These are phyloP conservation scores for Teratosphaeriaceae sp. DNA, from an alignment of 2,329 filamentous ascomycete species.

Conservation along the genomic window DNA sequence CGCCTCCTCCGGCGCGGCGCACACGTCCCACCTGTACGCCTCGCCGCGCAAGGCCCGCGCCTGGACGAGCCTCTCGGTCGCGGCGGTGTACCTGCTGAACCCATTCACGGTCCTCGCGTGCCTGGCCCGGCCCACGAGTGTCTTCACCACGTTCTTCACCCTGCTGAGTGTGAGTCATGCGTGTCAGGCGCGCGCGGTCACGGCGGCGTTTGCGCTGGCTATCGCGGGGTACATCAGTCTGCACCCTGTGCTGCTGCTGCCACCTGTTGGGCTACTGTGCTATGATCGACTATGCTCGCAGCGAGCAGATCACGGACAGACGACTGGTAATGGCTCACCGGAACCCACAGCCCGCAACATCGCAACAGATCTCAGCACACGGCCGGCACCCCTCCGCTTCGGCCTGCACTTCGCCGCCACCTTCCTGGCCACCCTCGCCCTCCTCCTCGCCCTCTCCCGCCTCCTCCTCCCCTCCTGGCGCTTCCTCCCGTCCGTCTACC, in stretches of 20 bases:
- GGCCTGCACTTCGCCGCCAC: constrained; percentile 47
- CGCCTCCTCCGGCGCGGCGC: constrained; percentile 72
- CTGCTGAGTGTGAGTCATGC: constrained; percentile 78
- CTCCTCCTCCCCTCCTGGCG: constrained; percentile 76
- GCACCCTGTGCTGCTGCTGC: constrained; percentile 81
- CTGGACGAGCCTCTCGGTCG: constrained; percentile 70
- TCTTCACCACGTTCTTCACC: constrained; percentile 84
- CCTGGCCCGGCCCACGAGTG: constrained; percentile 78
- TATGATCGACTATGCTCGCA: constrained; percentile 50
- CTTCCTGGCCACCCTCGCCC: constrained; percentile 50
- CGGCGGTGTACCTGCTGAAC: constrained; percentile 84
- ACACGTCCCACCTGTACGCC: constrained; percentile 66
- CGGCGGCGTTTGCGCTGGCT: constrained; percentile 75
- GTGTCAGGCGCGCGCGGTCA: constrained; percentile 61
- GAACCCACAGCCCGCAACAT: constrained; percentile 9
- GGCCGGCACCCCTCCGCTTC: constrained; percentile 21
- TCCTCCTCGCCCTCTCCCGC: constrained; percentile 65
- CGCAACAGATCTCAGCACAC: constrained; percentile 13
- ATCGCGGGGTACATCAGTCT: constrained; percentile 88
- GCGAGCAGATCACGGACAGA: neutral
- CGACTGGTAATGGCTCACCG: constrained; percentile 2
- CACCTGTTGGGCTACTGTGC: constrained; percentile 72
- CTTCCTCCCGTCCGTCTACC: constrained; percentile 84
- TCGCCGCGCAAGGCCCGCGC: constrained; percentile 68
- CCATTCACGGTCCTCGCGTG: constrained; percentile 90